Percentiles rank a stretch among this genome's conserved stretches.
Conservation (phyloP, 2,329 filamentous ascomycete species). For the Cladophialophora bantiana region DNA sequence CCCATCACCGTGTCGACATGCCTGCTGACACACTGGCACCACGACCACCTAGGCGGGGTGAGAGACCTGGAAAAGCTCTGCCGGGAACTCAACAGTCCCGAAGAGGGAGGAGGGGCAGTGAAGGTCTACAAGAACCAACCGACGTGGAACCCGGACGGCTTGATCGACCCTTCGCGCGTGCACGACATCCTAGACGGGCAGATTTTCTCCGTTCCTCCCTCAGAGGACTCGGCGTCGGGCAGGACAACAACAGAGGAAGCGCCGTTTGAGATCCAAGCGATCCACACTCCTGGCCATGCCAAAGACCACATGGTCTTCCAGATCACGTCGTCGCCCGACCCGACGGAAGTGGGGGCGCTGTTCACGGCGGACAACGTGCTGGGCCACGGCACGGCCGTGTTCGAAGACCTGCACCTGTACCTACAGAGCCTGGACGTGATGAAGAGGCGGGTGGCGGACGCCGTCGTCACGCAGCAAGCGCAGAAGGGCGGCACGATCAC, state of each 20-base stretch:
- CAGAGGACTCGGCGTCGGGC: conserved; percentile 49
- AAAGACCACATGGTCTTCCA: conserved; percentile 81
- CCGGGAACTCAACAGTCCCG: conserved; percentile 60
- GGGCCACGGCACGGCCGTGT: conserved; percentile 84
- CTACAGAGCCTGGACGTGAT: conserved; percentile 73
- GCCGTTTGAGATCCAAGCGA: conserved; percentile 67
- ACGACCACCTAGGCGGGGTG: conserved; percentile 82
- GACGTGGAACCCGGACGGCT: conserved; percentile 61
- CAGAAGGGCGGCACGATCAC: background rate
- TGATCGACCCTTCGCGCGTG: conserved; percentile 60
- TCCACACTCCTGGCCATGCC: conserved; percentile 77
- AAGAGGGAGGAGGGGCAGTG: conserved; percentile 26
- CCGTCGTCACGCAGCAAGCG: conserved; percentile 4
- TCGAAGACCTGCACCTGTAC: conserved; percentile 76
- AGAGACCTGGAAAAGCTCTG: conserved; percentile 69
- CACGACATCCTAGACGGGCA: conserved; percentile 54
- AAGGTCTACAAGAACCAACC: conserved; percentile 54
- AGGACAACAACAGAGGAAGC: too few species aligned
- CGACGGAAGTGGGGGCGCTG: conserved; percentile 74
- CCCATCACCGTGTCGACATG: conserved; percentile 71
- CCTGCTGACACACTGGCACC: conserved; percentile 91
- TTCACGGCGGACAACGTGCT: conserved; percentile 91
- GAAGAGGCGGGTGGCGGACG: conserved; percentile 46
- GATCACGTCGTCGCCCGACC: conserved; percentile 55
- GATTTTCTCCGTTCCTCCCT: conserved; percentile 42